These are phyloP conservation scores for Saturnispora sekii DNA, from an alignment of 805 yeast genomes.

Conservation along the genomic window DNA sequence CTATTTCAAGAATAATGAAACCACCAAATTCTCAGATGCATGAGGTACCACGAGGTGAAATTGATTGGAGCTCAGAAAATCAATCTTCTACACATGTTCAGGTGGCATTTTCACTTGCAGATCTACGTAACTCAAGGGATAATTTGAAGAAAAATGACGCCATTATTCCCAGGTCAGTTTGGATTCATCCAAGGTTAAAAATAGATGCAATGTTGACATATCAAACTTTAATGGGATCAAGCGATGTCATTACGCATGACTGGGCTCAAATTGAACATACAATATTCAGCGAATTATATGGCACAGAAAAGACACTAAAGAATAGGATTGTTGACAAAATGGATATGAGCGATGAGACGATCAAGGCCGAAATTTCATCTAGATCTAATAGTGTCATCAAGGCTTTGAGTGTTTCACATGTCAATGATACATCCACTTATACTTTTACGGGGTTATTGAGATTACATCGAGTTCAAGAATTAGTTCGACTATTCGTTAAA, in stretches of 20 bases:
- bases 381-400: constrained; percentile 13
- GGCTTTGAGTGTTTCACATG: constrained; percentile 13
- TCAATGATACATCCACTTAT: constrained; percentile 7
- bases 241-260: constrained; percentile 13
- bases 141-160: constrained; percentile 9
- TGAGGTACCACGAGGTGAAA: neutral
- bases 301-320: constrained; percentile 6
- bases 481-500: constrained; percentile 21
- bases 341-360: constrained; percentile 1
- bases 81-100: neutral
- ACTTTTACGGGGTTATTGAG: constrained; percentile 16
- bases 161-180: constrained; percentile 21
- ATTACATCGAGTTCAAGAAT: constrained; percentile 14
- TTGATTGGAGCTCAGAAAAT: neutral
- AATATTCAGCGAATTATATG: constrained; percentile 23
- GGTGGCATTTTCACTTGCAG: constrained; percentile 1
- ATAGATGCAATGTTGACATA: constrained; percentile 26
- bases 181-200: constrained; percentile 28
- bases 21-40: neutral
- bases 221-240: constrained; percentile 20
- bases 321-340: constrained; percentile 21
- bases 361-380: neutral
- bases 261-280: constrained; percentile 18
- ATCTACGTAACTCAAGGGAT: neutral
- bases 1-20: neutral